A percentile compares a stretch with the other conserved stretches of the same genome.
Evolutionary conservation across 2,329 filamentous ascomycete species (phyloP).

Genomic region (Daldinia sp.): DNA sequence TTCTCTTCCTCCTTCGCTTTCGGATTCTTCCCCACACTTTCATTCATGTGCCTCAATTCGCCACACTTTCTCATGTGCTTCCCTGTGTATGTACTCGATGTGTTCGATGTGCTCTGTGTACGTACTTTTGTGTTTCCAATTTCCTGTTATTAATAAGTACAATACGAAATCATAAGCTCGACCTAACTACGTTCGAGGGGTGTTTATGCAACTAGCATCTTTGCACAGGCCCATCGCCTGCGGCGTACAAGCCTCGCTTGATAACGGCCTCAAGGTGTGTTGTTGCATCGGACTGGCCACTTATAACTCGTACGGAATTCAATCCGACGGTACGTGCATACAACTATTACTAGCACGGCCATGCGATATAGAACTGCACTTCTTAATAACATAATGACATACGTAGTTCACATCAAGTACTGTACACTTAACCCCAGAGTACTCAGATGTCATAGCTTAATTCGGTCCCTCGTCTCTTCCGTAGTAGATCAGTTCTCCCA

Average conservation of each 20-base stretch:
- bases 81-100: too few relatives aligned
- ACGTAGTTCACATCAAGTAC: slow-evolving; percentile 2
- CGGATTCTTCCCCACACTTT: not conserved
- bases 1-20: not conserved
- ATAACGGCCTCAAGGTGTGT: slow-evolving; percentile 21
- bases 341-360: too few relatives aligned
- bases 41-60: slow-evolving; percentile 12
- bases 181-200: not conserved
- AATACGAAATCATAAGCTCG: slow-evolving; percentile 6
- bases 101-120: too few relatives aligned
- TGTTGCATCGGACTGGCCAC: slow-evolving; percentile 15
- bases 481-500: slow-evolving; percentile 2
- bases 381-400: not conserved
- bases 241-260: slow-evolving; percentile 27
- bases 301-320: not conserved
- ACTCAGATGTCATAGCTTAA: slow-evolving; percentile 6
- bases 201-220: slow-evolving; percentile 8
- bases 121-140: not conserved
- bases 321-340: slow-evolving; percentile 28
- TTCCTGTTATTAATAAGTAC: not conserved
- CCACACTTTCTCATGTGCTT: slow-evolving; percentile 8
- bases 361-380: slow-evolving; percentile 11
- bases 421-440: slow-evolving; percentile 8
- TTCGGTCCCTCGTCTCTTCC: not conserved
- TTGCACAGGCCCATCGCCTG: slow-evolving; percentile 21